phyloP scores from a whole-genome alignment of 257 asterid species.

The Fraxinus americana region DNA sequence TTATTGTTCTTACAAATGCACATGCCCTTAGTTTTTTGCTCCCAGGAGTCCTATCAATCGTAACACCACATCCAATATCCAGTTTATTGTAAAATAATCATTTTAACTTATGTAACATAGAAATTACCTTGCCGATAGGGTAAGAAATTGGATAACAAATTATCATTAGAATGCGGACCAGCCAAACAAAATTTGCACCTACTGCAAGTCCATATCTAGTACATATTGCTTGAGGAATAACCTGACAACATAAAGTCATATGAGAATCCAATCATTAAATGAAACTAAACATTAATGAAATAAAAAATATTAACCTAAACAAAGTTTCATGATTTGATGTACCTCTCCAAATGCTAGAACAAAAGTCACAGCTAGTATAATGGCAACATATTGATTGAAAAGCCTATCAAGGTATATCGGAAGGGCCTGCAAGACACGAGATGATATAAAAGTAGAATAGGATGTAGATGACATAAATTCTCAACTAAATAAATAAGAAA shows the following conservation, averaged over 20 bases:
- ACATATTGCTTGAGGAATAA: constrained; percentile 99
- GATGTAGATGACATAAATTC: neutral
- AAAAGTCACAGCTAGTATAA: constrained; percentile 91
- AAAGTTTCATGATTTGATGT: constrained; percentile 18
- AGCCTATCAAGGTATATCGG: constrained; percentile 90
- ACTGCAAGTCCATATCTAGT: constrained; percentile 98
- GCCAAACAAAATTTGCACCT: constrained; percentile 93
- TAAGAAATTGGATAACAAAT: constrained; percentile 81
- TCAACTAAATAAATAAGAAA: neutral
- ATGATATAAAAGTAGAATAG: constrained; percentile 18
- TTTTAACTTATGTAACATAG: neutral
- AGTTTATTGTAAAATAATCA: constrained; percentile 9
- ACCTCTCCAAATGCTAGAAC: constrained; percentile 97
- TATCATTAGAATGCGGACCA: constrained; percentile 83
- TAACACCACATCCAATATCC: neutral
- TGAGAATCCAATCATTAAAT: constrained; percentile 18
- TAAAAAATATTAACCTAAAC: constrained; percentile 7
- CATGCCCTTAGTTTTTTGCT: neutral
- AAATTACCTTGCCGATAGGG: constrained; percentile 93
- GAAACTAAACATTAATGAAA: neutral
- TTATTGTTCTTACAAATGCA: neutral
- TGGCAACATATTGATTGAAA: constrained; percentile 93
- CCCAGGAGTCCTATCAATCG: neutral
- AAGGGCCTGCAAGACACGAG: constrained; percentile 74
- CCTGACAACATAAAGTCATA: constrained; percentile 45